phyloP scores from a whole-genome alignment of 495 filamentous ascomycete genomes.

The Hypoxylon crocopeplum region DNA sequence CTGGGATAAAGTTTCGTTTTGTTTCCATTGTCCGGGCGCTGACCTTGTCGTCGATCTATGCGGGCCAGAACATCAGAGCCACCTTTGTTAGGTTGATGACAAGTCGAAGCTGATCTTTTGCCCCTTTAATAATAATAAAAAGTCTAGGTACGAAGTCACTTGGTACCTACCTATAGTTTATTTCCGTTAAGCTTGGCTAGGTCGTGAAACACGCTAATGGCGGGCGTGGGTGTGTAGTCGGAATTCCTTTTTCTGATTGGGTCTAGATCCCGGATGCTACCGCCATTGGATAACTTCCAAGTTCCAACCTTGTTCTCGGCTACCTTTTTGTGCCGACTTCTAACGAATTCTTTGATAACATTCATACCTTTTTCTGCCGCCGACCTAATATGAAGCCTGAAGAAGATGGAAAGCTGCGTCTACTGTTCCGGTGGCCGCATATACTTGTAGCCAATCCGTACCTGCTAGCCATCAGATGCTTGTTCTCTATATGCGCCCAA shows the following conservation, averaged over 20 bases:
- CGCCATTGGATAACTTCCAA: slow-evolving; percentile 14
- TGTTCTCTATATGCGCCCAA: too few relatives aligned
- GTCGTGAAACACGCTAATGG: slow-evolving; percentile 31
- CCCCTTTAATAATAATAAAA: slow-evolving; percentile 30
- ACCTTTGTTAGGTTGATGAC: slow-evolving; percentile 6
- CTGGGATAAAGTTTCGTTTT: slow-evolving; percentile 25
- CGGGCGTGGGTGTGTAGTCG: slow-evolving; percentile 5
- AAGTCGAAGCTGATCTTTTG: slow-evolving; percentile 23
- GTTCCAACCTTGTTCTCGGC: too few relatives aligned
- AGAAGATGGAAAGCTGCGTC: too few relatives aligned
- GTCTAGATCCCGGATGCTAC: slow-evolving; percentile 8
- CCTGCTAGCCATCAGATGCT: too few relatives aligned
- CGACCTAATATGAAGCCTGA: too few relatives aligned
- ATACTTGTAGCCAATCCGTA: too few relatives aligned
- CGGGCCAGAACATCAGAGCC: slow-evolving; percentile 1
- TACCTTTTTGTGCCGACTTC: too few relatives aligned
- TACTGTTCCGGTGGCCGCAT: too few relatives aligned
- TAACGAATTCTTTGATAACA: too few relatives aligned
- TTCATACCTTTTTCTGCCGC: too few relatives aligned
- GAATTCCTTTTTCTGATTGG: slow-evolving; percentile 17
- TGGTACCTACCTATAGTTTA: too few relatives aligned
- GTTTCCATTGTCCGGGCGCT: slow-evolving; percentile 18
- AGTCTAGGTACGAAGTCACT: slow-evolving; percentile 3
- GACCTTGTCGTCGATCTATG: slow-evolving; percentile 16
- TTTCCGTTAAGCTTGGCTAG: slow-evolving; percentile 12